These are phyloP conservation scores for Lipomyces chichibuensis DNA, from an alignment of 805 yeast species.

Conservation along the genomic window DNA sequence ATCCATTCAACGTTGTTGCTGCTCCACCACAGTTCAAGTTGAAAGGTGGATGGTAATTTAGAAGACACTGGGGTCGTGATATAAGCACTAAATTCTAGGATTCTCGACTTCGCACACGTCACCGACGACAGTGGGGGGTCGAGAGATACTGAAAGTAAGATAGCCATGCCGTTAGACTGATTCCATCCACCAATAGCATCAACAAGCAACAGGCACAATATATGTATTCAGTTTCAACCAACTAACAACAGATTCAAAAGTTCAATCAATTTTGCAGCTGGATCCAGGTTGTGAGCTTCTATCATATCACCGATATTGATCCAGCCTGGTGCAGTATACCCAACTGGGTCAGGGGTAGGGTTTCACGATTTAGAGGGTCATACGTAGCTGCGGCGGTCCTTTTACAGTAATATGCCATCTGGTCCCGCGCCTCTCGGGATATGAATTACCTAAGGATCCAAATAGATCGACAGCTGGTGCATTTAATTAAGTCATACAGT, in stretches of 20 bases:
- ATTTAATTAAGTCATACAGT: too few relatives aligned
- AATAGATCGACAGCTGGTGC: too few relatives aligned
- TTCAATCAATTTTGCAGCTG: neutral
- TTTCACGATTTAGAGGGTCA: neutral
- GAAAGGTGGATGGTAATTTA: slow-evolving; percentile 12
- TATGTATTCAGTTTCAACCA: neutral
- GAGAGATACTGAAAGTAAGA: neutral
- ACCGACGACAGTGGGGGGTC: slow-evolving; percentile 27
- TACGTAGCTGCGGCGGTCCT: neutral
- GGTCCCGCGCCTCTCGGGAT: too few relatives aligned
- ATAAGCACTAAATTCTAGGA: slow-evolving; percentile 26
- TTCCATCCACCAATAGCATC: neutral
- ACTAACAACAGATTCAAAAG: neutral
- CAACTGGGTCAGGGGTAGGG: neutral
- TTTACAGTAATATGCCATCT: too few relatives aligned
- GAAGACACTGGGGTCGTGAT: neutral
- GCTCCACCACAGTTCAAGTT: slow-evolving; percentile 32
- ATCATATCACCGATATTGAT: too few relatives aligned
- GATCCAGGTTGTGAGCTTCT: too few relatives aligned
- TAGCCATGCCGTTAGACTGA: neutral
- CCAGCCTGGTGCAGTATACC: too few relatives aligned
- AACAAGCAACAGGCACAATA: neutral
- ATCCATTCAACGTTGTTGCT: slow-evolving; percentile 20
- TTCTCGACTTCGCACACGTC: slow-evolving; percentile 21
- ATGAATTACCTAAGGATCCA: too few relatives aligned